Evolutionary conservation across 768 basidiomycete genomes (phyloP).

Genomic region (Tulasnella sp.): DNA sequence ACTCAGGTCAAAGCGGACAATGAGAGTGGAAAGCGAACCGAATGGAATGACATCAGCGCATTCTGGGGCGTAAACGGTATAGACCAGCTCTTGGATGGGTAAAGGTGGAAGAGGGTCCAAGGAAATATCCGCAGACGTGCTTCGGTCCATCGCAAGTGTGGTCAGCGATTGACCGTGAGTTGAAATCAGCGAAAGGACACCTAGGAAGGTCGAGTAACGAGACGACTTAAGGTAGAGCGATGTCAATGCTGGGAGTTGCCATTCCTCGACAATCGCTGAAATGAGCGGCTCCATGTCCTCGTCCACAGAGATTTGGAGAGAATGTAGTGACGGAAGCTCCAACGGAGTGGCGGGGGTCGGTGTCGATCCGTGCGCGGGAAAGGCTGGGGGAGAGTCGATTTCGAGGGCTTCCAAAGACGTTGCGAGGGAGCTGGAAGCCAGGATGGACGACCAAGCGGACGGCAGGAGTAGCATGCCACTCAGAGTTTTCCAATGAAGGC

Average conservation of each 20-base stretch:
- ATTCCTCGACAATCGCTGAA: background rate
- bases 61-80: background rate
- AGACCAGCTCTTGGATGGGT: background rate
- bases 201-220: background rate
- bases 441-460: background rate
- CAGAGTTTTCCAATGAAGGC: background rate
- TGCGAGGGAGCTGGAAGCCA: background rate
- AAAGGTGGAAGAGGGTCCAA: background rate
- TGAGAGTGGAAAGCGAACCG: background rate
- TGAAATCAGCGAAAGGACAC: background rate
- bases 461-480: background rate
- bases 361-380: background rate
- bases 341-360: background rate
- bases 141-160: background rate
- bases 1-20: background rate
- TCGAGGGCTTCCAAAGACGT: constrained; percentile 2
- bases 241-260: background rate
- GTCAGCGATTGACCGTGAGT: background rate
- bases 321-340: background rate
- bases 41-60: background rate
- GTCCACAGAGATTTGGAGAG: background rate
- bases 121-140: background rate
- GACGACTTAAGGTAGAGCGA: background rate
- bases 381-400: background rate
- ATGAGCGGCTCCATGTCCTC: background rate